These are phyloP conservation scores for Clausena lansium DNA, from an alignment of 345 rosid species.

Conservation along the genomic window DNA sequence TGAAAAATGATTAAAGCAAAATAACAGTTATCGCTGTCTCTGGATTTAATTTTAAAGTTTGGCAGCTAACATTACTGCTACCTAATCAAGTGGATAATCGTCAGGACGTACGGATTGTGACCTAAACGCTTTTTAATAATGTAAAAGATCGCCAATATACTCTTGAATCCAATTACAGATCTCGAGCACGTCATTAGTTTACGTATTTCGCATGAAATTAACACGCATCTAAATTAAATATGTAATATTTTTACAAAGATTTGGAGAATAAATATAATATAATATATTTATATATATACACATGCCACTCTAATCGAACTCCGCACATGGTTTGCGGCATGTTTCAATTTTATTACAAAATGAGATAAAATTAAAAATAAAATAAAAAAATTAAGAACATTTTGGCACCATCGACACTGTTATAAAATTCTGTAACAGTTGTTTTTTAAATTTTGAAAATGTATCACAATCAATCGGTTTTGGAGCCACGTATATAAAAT, in stretches of 20 bases:
- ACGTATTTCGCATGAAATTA: background rate
- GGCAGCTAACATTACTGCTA: background rate
- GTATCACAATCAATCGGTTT: conserved; percentile 21
- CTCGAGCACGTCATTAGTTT: background rate
- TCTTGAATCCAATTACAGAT: background rate
- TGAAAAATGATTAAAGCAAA: no score
- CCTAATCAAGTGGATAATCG: background rate
- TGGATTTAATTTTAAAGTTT: background rate
- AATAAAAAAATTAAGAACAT: no score
- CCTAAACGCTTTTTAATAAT: background rate
- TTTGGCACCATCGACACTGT: background rate
- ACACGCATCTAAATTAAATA: background rate
- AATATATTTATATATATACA: background rate
- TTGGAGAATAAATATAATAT: background rate
- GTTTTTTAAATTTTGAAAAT: background rate
- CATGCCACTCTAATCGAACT: background rate
- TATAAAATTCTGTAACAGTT: background rate
- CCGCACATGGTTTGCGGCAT: background rate
- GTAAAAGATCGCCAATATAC: background rate
- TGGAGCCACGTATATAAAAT: conserved; percentile 1
- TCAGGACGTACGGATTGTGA: background rate
- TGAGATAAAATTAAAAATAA: background rate
- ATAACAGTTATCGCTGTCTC: background rate
- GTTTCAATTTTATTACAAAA: background rate
- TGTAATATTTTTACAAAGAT: background rate